Evolutionary conservation across 2,329 filamentous ascomycete species (phyloP), one percentile per base, ranked within the genome.

Genomic region (Apiospora marii): DNA sequence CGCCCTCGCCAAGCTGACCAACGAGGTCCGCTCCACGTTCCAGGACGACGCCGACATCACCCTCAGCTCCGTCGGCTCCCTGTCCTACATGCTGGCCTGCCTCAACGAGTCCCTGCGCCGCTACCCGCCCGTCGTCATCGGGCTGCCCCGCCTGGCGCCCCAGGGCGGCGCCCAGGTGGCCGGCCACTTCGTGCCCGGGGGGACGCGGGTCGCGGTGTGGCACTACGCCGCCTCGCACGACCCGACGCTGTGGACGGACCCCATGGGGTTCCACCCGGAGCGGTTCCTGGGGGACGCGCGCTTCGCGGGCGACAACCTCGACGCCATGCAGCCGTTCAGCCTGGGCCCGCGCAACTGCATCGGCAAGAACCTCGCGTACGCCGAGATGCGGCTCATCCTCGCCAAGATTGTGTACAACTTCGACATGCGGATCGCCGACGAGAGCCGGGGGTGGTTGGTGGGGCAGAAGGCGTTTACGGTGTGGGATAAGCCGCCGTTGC

Each of bases 91-190:
- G 77, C 77, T 81, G 24, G 85, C 85, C 12, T 81, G 79, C 69
- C 77, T 87, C 8, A 80, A 86, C 41, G 85, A 87, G 77, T 76
- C 79, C 6, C 74, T 87, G 64, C 81, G 85, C 10, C 77, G 83
- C 68, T 86, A 85, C 73, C 84, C 85, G 19, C 80, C 80, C 19
- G 78, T 79, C 30, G 73, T 77, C 0, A 71, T 53, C 14, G 77
- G 77, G 1, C 72, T 81, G 49, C 76, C 79, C 8, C 61, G 80
- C 67, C 37, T 73, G 13, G 74, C 75, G n/a, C 77, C 78, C 10
- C 73, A 74, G 58, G 79, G 80, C 10, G 79, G 79, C 67, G 75
- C 73, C 1, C 73, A 71, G 0, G 74, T 81, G n/a, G 72, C 73
- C 4, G 79, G 79, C 14, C 72, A 75, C 43, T 74, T 74, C 48